These are phyloP conservation scores for Skeletonema menzelii DNA, from an alignment of 108 stramenopile species.

Conservation along the genomic window DNA sequence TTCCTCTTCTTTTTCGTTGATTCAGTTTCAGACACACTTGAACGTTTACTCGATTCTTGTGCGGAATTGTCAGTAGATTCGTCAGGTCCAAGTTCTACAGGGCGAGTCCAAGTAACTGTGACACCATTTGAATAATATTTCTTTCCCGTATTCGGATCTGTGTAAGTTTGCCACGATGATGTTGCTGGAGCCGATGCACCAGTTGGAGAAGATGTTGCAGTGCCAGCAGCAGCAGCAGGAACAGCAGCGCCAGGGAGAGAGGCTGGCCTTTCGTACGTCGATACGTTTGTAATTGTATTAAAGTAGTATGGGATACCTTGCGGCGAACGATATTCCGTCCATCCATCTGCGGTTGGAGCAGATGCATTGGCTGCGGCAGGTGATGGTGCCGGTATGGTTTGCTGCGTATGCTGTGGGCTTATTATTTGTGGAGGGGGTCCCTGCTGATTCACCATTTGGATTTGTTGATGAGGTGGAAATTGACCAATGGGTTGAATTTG, in stretches of 20 bases:
- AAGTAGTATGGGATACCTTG: slow-evolving; percentile 66
- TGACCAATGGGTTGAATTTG: slow-evolving; percentile 4
- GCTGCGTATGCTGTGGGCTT: neutral
- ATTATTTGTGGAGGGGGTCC: neutral
- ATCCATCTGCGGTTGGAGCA: slow-evolving; percentile 35
- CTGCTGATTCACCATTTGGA: slow-evolving; percentile 15
- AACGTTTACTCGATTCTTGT: slow-evolving; percentile 8
- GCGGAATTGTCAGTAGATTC: neutral
- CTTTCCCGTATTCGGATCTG: slow-evolving; percentile 64
- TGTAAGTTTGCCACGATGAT: slow-evolving; percentile 65
- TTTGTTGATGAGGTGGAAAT: slow-evolving; percentile 12
- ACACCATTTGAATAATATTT: slow-evolving; percentile 84
- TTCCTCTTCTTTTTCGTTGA: slow-evolving; percentile 43
- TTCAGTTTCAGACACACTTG: neutral
- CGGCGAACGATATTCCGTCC: slow-evolving; percentile 65
- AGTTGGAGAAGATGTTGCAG: neutral
- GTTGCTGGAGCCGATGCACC: neutral
- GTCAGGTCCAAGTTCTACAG: slow-evolving; percentile 44
- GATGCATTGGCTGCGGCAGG: slow-evolving; percentile 3
- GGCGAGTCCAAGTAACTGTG: slow-evolving; percentile 79
- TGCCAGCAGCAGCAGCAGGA: neutral
- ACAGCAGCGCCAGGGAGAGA: slow-evolving; percentile 25
- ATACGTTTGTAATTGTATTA: slow-evolving; percentile 57
- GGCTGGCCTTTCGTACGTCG: slow-evolving; percentile 65
- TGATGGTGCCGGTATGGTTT: slow-evolving; percentile 3